These are phyloP conservation scores for Ogataea naganishii DNA, from an alignment of 805 yeast genomes.

Conservation along the genomic window DNA sequence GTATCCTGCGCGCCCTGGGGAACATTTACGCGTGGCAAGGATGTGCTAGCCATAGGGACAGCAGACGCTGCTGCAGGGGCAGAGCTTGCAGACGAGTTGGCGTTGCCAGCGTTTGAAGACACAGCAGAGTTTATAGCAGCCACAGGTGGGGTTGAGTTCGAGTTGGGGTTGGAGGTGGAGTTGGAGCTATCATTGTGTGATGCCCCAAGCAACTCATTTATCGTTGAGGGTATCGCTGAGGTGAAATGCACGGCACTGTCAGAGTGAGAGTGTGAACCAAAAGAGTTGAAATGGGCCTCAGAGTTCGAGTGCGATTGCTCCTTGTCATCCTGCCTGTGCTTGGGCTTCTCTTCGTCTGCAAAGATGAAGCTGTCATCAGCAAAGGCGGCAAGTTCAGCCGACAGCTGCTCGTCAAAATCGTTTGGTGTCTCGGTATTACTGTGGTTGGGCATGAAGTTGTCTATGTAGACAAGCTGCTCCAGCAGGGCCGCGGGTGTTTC, in stretches of 20 bases:
- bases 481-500: conserved; percentile 39
- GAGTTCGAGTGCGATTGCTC: no score
- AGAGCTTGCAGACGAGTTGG: conserved; percentile 2
- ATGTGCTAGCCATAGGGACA: conserved; percentile 28
- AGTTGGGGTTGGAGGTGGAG: conserved; percentile 28
- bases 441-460: conserved; percentile 55
- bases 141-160: conserved; percentile 14
- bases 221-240: conserved; percentile 15
- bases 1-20: conserved; percentile 68
- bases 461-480: conserved; percentile 76
- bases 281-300: no score
- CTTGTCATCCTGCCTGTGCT: conserved; percentile 13
- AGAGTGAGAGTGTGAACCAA: no score
- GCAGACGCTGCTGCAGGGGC: conserved; percentile 10
- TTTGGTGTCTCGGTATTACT: conserved; percentile 29
- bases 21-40: conserved; percentile 53
- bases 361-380: conserved; percentile 75
- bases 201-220: conserved; percentile 24
- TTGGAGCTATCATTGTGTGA: no score
- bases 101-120: conserved; percentile 3
- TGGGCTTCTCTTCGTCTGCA: conserved; percentile 74
- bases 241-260: no score
- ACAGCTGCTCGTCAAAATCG: conserved; percentile 42
- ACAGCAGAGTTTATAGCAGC: conserved; percentile 5
- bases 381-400: conserved; percentile 69